Evolutionary conservation across 225 moss, liverwort and hornwort genomes (phyloP), one percentile per base, ranked within the genome.

Genomic region (Takakia lepidozioides): DNA sequence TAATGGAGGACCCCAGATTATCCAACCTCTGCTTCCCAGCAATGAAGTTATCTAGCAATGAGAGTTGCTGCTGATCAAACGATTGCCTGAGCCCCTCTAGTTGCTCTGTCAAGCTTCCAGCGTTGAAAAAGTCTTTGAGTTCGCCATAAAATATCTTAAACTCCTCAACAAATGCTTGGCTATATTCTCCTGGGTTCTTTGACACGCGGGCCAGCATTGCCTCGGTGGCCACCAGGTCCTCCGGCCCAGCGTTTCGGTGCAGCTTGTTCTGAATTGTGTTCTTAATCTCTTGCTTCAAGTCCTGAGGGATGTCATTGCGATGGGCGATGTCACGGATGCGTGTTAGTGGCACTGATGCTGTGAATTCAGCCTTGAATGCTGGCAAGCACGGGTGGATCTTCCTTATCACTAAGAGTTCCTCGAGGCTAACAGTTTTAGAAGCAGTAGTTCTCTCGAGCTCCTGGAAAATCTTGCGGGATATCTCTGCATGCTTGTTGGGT

Each of bases 231-330:
- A 90, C 87, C 22, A 98, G 59, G 65, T 90, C 87, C 60, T 98
- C 90, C 21, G 95, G 90, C 48, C 95, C 90, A 14, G 90, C 95
- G 66, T 84, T 95, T 25, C 93, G 81, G 52, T 98, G 95, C 55
- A 98, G 62, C 73, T 98, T 98, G 54, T 90, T 98, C 61, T 95
- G 93, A 32, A 95, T 89, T 1, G 76, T 95, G 63, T 98, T 82
- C 62, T 98, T 98, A 35, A 90, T 90, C 63, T 87, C 87, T 53
- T 76, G 80, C 73, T 98, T 98, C 64, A 98, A 63, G 65, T 98
- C 82, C 42, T 90, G 90, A 25, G 90, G 87, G 43, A 98, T 98
- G 61, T 87, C 93, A 54, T 95, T 87, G 21, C 95, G 74, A 51
- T 98, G 95, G 4, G 95, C 95, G 9, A 98, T 98, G 38, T 98